Evolutionary conservation across 2,329 filamentous ascomycete species (phyloP), one percentile per base, ranked within the genome.

Genomic region (Akanthomyces lecanii): DNA sequence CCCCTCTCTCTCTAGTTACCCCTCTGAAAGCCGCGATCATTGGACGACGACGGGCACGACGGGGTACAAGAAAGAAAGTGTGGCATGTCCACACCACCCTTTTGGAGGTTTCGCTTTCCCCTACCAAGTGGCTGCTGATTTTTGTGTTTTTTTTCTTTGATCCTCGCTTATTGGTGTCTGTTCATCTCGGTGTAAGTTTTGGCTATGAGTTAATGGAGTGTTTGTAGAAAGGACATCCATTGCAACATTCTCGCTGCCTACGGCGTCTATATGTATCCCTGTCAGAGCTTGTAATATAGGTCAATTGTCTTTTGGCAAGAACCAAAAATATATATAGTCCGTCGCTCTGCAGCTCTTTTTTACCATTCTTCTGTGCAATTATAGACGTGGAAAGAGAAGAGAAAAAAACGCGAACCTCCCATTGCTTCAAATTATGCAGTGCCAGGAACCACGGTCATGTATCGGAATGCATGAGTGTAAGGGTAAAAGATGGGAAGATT

Each of bases 381-480:
- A 56, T 56, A 56, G 53, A 56, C 53, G 25, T 44, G 53, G 28
- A 56, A 56, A 38, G 50, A 14, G 33, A 53, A 53, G 11, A 40
- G 23, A 55, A 57, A 47, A 23, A 36, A 23, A 42, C 21, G n/a
- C 7, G 42, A 57, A 28, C 40, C 54, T 33, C 54, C 54, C 42
- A 57, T 47, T 57, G 54, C 54, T 57, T 57, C 42, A 23, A 36
- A 57, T 57, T 57, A 57, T 57, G 54, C 54, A 57, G 42, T 57
- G 42, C 54, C 54, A 47, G 14, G 28, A 57, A 47, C 54, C 42
- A 57, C 54, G n/a, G 42, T 25, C 40, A 57, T 57, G 42, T 47
- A 18, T 57, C 40, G 42, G 28, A 47, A 12, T 56, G 53, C 44
- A 21, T 45, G 40, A 44, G 16, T 16, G 33, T 12, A 30, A 45